These are phyloP conservation scores for Populus deltoides DNA, from an alignment of 345 rosid genomes.

Conservation along the genomic window DNA sequence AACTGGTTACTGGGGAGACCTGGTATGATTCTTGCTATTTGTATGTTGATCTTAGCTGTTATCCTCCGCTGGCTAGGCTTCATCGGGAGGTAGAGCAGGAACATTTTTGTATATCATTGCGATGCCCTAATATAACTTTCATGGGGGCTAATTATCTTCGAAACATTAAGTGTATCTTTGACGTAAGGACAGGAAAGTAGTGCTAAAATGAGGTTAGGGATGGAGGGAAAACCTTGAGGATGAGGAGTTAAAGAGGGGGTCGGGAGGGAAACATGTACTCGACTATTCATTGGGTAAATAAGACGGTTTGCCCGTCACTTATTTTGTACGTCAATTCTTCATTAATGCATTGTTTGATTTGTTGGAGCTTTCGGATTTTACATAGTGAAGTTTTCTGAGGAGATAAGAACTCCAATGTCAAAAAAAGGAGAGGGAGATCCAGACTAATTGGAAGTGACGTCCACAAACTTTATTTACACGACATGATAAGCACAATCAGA, in stretches of 20 bases:
- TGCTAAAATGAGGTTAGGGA: background rate
- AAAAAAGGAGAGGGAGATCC: background rate
- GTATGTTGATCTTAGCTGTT: conserved; percentile 76
- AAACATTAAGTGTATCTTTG: background rate
- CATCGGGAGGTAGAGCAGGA: conserved; percentile 52
- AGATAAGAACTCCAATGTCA: background rate
- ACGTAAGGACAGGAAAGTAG: background rate
- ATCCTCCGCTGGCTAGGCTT: conserved; percentile 78
- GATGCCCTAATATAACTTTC: background rate
- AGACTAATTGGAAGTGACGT: background rate
- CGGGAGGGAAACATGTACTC: background rate
- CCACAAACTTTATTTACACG: background rate
- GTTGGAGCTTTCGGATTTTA: background rate
- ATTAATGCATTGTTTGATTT: background rate
- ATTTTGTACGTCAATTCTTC: background rate
- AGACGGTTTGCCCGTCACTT: background rate
- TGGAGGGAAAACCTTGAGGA: background rate
- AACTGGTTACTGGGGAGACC: conserved; percentile 85
- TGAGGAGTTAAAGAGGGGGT: background rate
- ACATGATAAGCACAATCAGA: background rate
- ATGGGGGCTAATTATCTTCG: background rate
- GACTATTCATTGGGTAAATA: background rate
- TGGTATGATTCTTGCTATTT: conserved; percentile 74
- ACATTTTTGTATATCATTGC: background rate
- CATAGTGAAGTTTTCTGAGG: background rate